Evolutionary conservation across 495 filamentous ascomycete genomes (phyloP).

Genomic region (Tuber umbilicatum): DNA sequence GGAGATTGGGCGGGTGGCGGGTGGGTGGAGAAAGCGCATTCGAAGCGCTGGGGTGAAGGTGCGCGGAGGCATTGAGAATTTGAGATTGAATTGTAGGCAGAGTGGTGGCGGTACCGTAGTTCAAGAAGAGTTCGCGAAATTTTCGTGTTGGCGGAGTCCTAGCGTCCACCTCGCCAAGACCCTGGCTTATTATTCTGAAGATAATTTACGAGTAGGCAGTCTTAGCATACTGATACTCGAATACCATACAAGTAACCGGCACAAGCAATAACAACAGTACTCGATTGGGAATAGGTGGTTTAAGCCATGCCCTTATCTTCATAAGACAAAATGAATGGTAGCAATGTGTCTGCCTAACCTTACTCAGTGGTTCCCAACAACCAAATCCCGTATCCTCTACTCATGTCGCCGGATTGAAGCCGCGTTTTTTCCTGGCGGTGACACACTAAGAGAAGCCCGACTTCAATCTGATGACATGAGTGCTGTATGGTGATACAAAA

Average conservation of each 20-base stretch:
- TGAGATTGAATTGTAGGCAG: background rate
- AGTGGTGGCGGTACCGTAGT: background rate
- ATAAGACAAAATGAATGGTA: background rate
- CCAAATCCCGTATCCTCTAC: background rate
- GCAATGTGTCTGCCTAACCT: background rate
- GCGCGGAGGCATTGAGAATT: background rate
- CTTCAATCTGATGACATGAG: background rate
- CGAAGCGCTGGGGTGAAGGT: background rate
- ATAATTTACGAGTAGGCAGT: too few species aligned
- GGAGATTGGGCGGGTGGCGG: background rate
- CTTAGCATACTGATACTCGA: too few species aligned
- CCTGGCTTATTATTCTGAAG: too few species aligned
- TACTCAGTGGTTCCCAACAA: background rate
- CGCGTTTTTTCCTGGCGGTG: background rate
- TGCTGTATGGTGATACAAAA: background rate
- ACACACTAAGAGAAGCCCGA: background rate
- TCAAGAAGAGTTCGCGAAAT: background rate
- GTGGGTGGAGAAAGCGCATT: background rate
- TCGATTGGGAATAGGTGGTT: background rate
- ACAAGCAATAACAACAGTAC: slow-evolving; percentile 8
- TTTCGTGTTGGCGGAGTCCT: background rate
- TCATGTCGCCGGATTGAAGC: background rate
- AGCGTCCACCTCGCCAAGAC: background rate
- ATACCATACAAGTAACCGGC: too few species aligned
- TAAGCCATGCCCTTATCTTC: background rate